phyloP scores from a whole-genome alignment of 2,329 filamentous ascomycete genomes.

The Talaromyces sp. region DNA sequence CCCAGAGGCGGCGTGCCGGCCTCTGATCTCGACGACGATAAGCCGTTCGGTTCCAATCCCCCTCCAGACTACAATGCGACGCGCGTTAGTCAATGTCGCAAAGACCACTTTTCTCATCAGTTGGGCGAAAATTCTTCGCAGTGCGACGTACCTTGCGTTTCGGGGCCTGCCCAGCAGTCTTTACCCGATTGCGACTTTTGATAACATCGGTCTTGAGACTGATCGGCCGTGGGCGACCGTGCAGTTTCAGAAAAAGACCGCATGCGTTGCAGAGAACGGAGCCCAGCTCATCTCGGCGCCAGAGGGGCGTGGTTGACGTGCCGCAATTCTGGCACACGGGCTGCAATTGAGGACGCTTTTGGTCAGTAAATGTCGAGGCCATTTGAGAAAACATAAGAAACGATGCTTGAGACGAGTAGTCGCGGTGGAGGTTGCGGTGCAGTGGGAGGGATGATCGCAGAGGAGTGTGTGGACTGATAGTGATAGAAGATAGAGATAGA shows the following conservation, averaged over 20 bases:
- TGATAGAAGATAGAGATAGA: conserved; percentile 14
- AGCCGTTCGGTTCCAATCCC: conserved; percentile 54
- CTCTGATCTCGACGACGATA: conserved; percentile 56
- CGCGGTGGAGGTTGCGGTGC: background rate
- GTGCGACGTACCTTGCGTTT: conserved; percentile 72
- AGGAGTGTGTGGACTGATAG: background rate
- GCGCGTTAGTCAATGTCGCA: conserved; percentile 27
- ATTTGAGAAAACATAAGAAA: conserved; percentile 26
- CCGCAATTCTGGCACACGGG: conserved; percentile 95
- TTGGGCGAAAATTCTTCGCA: conserved; percentile 26
- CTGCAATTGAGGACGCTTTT: conserved; percentile 65
- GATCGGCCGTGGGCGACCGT: conserved; percentile 87
- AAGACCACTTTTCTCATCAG: conserved; percentile 14
- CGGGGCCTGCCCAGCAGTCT: conserved; percentile 74
- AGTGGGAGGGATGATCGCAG: conserved; percentile 1
- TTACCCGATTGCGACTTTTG: conserved; percentile 97
- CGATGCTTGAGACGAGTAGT: too few relatives aligned
- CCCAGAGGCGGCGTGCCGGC: conserved; percentile 56
- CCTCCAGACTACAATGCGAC: conserved; percentile 38
- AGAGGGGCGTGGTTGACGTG: conserved; percentile 92
- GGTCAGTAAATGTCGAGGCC: conserved; percentile 49
- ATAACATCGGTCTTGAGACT: conserved; percentile 99
- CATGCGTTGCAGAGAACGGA: conserved; percentile 98
- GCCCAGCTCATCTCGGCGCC: conserved; percentile 94
- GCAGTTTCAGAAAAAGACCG: conserved; percentile 93